Evolutionary conservation across 2,329 filamentous ascomycete species (phyloP).

Genomic region (Aspergillus hortae): DNA sequence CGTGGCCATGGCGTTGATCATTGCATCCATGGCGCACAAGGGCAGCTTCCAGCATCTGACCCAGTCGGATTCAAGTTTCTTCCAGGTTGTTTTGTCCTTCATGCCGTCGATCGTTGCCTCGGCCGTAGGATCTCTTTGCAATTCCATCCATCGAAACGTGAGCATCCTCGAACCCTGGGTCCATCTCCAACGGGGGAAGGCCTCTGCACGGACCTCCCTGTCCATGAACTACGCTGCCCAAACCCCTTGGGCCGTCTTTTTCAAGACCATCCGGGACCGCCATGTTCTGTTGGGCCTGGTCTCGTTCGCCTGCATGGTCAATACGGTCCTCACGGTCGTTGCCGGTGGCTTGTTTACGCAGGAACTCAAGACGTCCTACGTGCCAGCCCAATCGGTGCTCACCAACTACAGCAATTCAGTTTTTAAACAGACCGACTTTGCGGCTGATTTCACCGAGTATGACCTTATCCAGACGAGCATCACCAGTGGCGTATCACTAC

Average conservation of each 20-base stretch:
- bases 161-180: conserved; percentile 35
- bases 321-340: conserved; percentile 28
- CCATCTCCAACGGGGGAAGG: conserved; percentile 30
- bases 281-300: conserved; percentile 26
- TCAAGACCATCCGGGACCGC: conserved; percentile 26
- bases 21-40: conserved; percentile 25
- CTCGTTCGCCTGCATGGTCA: conserved; percentile 28
- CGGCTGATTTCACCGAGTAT: conserved; percentile 32
- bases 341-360: conserved; percentile 34
- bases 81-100: conserved; percentile 30
- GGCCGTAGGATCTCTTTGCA: conserved; percentile 29
- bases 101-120: conserved; percentile 32
- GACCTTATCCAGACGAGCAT: conserved; percentile 34
- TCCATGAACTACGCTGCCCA: conserved; percentile 33
- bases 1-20: conserved; percentile 26
- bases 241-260: conserved; percentile 27
- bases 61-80: conserved; percentile 29
- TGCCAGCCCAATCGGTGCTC: conserved; percentile 20
- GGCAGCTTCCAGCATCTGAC: conserved; percentile 29
- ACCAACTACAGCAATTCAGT: conserved; percentile 29
- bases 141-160: conserved; percentile 32
- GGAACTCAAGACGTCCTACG: conserved; percentile 22
- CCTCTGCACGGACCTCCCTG: conserved; percentile 21
- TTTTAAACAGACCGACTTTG: conserved; percentile 29
- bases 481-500: conserved; percentile 28